phyloP scores from a whole-genome alignment of 1,284 basidiomycete species.

The Pseudozyma thailandica region DNA sequence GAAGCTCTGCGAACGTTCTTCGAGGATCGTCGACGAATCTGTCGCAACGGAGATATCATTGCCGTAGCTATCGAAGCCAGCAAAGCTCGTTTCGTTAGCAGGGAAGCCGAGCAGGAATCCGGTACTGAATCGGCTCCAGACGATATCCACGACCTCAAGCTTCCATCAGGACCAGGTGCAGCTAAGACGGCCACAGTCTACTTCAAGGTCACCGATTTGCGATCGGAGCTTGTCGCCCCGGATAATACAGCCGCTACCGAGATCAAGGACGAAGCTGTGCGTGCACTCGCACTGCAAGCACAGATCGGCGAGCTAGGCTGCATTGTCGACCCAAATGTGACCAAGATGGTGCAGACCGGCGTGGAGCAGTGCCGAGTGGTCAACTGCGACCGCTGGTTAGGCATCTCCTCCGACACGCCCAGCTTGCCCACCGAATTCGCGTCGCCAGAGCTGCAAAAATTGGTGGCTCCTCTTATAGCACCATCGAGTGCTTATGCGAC shows the following conservation, averaged over 20 bases:
- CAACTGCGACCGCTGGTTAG: slow-evolving; percentile 74
- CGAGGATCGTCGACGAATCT: slow-evolving; percentile 73
- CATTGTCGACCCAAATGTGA: slow-evolving; percentile 72
- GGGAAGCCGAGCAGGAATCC: slow-evolving; percentile 42
- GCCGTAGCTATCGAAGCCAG: slow-evolving; percentile 76
- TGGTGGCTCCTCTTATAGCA: slow-evolving; percentile 36
- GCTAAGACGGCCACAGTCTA: slow-evolving; percentile 72
- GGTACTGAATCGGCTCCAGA: slow-evolving; percentile 65
- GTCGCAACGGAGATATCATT: slow-evolving; percentile 84
- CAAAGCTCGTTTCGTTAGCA: slow-evolving; percentile 62
- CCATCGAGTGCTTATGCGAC: slow-evolving; percentile 42
- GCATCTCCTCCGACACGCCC: slow-evolving; percentile 69
- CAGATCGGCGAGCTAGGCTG: slow-evolving; percentile 80
- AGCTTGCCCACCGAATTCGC: slow-evolving; percentile 28
- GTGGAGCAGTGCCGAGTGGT: slow-evolving; percentile 78
- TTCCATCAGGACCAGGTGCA: slow-evolving; percentile 20
- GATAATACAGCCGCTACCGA: slow-evolving; percentile 61
- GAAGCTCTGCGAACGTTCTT: slow-evolving; percentile 79
- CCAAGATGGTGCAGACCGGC: slow-evolving; percentile 82
- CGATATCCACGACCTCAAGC: slow-evolving; percentile 50
- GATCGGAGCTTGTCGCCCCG: slow-evolving; percentile 73
- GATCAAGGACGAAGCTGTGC: slow-evolving; percentile 23
- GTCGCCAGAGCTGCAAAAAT: slow-evolving; percentile 8
- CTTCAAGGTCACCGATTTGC: slow-evolving; percentile 83
- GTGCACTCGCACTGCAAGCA: slow-evolving; percentile 40